phyloP scores from a whole-genome alignment of 306 rosid species.

The Prinsepia uniflora region DNA sequence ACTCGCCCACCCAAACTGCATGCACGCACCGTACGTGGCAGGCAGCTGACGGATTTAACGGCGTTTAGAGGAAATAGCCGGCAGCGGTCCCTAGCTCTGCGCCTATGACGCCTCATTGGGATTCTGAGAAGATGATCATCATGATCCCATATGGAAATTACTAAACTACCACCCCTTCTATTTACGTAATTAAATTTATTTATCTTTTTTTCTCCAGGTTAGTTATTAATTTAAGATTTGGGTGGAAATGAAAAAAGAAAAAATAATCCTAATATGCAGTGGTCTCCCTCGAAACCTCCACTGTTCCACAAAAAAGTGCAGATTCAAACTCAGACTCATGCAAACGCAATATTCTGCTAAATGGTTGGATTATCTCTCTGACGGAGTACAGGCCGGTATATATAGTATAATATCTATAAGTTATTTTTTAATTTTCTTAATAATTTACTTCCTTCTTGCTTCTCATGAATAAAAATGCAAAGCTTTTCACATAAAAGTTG shows the following conservation, averaged over 20 bases:
- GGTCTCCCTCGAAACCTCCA: not conserved
- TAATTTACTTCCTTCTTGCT: not conserved
- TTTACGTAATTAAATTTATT: not conserved
- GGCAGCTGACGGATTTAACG: slow-evolving; percentile 1
- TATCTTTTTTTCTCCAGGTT: too few relatives aligned
- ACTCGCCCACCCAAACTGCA: too few relatives aligned
- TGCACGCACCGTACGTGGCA: not conserved
- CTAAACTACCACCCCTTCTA: not conserved
- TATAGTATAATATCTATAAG: not conserved
- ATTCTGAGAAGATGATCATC: not conserved
- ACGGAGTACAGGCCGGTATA: not conserved
- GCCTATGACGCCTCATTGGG: not conserved
- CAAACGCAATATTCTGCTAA: not conserved
- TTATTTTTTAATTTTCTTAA: not conserved
- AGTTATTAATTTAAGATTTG: too few relatives aligned
- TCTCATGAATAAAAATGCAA: not conserved
- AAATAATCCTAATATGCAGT: not conserved
- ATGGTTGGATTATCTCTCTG: not conserved
- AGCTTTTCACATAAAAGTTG: not conserved
- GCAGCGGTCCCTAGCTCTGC: not conserved
- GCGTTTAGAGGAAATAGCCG: not conserved
- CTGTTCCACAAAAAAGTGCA: not conserved
- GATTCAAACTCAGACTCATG: not conserved
- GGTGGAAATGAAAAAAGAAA: not conserved
- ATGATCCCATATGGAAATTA: not conserved